A percentile compares a stretch with the other conserved stretches of the same genome.
Evolutionary conservation across 1,284 basidiomycete genomes (phyloP).

Genomic region (Mycena citricolor): DNA sequence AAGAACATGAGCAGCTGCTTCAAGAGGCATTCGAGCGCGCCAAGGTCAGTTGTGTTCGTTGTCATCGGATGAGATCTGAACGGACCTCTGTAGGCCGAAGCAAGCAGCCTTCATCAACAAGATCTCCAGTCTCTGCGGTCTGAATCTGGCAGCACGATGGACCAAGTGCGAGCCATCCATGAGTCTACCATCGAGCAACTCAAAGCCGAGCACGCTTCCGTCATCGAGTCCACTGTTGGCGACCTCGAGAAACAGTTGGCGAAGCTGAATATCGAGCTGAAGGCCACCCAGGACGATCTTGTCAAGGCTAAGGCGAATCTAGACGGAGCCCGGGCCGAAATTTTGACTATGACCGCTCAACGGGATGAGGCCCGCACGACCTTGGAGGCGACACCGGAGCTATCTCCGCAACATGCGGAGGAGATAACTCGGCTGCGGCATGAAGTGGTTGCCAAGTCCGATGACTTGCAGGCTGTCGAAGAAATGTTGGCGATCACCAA

Average conservation of each 20-base stretch:
- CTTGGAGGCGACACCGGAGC: slow-evolving; percentile 43
- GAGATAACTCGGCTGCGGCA: slow-evolving; percentile 56
- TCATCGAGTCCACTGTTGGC: slow-evolving; percentile 56
- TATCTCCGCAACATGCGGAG: slow-evolving; percentile 52
- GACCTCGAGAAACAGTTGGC: slow-evolving; percentile 64
- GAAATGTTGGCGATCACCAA: slow-evolving; percentile 66
- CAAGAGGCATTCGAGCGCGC: slow-evolving; percentile 73
- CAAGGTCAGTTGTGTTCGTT: slow-evolving; percentile 50
- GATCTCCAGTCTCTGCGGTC: slow-evolving; percentile 70
- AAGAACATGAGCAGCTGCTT: slow-evolving; percentile 63
- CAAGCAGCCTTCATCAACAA: slow-evolving; percentile 60
- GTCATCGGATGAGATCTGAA: slow-evolving; percentile 6
- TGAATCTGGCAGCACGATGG: slow-evolving; percentile 62
- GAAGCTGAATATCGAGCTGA: slow-evolving; percentile 65
- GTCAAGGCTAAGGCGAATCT: slow-evolving; percentile 65
- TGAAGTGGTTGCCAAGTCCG: slow-evolving; percentile 60
- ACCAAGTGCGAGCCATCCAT: slow-evolving; percentile 66
- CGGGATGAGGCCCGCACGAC: slow-evolving; percentile 59
- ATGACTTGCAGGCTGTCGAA: slow-evolving; percentile 59
- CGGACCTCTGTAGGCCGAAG: slow-evolving; percentile 52
- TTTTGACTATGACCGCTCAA: slow-evolving; percentile 56
- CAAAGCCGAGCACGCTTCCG: slow-evolving; percentile 58
- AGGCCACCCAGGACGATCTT: slow-evolving; percentile 80
- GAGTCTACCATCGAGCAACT: slow-evolving; percentile 57
- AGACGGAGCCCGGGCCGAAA: slow-evolving; percentile 51